A percentile compares a stretch with the other conserved stretches of the same genome.
Conservation (phyloP, 805 yeast genomes). For the Metschnikowia gelsemii region DNA sequence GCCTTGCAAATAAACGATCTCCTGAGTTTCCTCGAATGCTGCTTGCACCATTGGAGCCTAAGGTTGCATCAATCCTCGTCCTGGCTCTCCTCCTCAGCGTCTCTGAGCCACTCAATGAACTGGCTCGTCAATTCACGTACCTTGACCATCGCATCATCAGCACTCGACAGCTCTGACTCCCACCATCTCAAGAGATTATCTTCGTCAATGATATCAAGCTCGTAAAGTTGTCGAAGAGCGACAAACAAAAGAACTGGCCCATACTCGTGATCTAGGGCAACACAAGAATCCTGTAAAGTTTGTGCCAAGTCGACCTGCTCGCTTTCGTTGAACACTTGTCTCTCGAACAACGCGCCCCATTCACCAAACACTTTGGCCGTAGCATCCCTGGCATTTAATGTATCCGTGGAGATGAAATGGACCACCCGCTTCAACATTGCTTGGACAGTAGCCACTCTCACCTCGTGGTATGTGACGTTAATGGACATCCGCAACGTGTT, state of each 20-base stretch:
- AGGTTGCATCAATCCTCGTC: slow-evolving; percentile 32
- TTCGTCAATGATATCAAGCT: slow-evolving; percentile 79
- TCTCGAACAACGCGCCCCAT: slow-evolving; percentile 79
- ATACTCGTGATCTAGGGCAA: slow-evolving; percentile 36
- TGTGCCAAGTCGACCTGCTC: slow-evolving; percentile 75
- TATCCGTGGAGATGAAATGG: slow-evolving; percentile 74
- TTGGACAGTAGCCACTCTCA: slow-evolving; percentile 72
- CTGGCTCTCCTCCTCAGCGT: slow-evolving; percentile 65
- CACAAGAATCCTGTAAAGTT: slow-evolving; percentile 48
- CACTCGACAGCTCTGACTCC: slow-evolving; percentile 43
- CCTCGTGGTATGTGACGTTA: slow-evolving; percentile 94
- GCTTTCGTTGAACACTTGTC: slow-evolving; percentile 79
- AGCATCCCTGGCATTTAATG: slow-evolving; percentile 75
- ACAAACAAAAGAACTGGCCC: slow-evolving; percentile 52
- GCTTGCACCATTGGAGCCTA: no score
- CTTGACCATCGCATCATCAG: slow-evolving; percentile 40
- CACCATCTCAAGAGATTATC: slow-evolving; percentile 83
- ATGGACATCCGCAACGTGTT: slow-evolving; percentile 96
- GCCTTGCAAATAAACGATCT: no score
- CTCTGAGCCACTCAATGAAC: slow-evolving; percentile 85
- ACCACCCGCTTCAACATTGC: slow-evolving; percentile 70
- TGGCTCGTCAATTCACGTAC: slow-evolving; percentile 60
- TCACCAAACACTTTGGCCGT: slow-evolving; percentile 68
- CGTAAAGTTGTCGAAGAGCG: slow-evolving; percentile 64
- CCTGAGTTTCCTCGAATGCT: background rate